A percentile compares a stretch with the other conserved stretches of the same genome.
These are phyloP conservation scores for Arxiozyma slooffiae DNA, from an alignment of 1,139 yeast species.

Conservation along the genomic window DNA sequence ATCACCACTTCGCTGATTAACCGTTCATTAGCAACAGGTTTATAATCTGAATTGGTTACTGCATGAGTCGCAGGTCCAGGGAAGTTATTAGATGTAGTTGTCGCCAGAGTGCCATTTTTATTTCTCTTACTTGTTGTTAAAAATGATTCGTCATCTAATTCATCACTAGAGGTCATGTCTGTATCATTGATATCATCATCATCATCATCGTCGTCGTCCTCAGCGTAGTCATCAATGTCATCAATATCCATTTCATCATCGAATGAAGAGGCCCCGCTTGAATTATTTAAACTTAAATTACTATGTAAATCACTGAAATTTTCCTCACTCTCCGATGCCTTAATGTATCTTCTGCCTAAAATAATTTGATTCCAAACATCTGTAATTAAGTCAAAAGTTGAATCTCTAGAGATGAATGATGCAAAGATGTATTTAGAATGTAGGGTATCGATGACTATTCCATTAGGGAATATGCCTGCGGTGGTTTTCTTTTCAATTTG, in stretches of 20 bases:
- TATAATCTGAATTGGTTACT: conserved; percentile 44
- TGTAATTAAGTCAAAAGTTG: conserved; percentile 51
- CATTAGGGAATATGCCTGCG: conserved; percentile 67
- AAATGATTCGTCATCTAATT: conserved; percentile 15
- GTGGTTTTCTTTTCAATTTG: conserved; percentile 65
- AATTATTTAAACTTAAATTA: conserved; percentile 6
- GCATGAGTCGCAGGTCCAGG: conserved; percentile 40
- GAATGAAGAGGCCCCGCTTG: neutral
- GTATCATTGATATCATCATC: conserved; percentile 23
- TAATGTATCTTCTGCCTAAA: conserved; percentile 23
- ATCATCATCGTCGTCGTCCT: conserved; percentile 15
- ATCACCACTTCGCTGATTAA: conserved; percentile 52
- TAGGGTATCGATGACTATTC: conserved; percentile 58
- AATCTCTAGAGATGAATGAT: conserved; percentile 57
- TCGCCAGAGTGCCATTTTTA: conserved; percentile 4
- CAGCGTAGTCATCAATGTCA: conserved; percentile 7
- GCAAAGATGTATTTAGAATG: conserved; percentile 69
- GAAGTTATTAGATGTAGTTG: conserved; percentile 5
- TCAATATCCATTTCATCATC: conserved; percentile 8
- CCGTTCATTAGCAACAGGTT: conserved; percentile 49
- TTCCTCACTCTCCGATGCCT: conserved; percentile 15
- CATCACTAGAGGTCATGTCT: conserved; percentile 26
- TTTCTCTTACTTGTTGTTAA: conserved; percentile 2
- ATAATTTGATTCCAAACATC: conserved; percentile 48
- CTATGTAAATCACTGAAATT: conserved; percentile 7